Base-by-base conservation (phyloP, 768 basidiomycete genomes). In the Exsudoporus frostii region DNA sequence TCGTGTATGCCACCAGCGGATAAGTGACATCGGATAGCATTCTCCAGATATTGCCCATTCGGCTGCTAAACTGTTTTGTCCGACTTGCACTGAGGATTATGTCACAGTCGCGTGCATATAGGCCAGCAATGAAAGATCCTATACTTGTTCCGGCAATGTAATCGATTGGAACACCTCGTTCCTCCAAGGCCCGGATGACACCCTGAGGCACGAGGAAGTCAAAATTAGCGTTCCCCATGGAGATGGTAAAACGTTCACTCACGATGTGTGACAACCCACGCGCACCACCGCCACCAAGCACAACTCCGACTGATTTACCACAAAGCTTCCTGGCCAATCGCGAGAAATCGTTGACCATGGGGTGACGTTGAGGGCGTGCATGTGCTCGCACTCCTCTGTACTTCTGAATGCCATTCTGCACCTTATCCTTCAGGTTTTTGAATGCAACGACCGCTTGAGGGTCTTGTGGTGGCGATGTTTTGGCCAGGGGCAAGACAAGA, bases 221-320 rank as follows among this genome's bases (percentile, higher is more conserved):
- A 50, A 40, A 20, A 40, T 41, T 5, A 5, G 43, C 38, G 53
- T 59, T 58, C 45, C 25, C 50, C 50, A 47, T 61, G 53, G 51
- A 40, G 54, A 45, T 42, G 29, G 24, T 7, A 22, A 43, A 25
- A 10, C 51, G 50, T 76, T 71, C 46, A 62, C 76, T 46, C 56
- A 83, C 82, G 41, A 90, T 70, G 65, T 90, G 88, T 0, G 85
- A 80, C 40, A 89, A 76, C n/a, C 88, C 97, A 38, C 97, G 81
- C 15, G 95, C 97, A 17, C 97, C 97, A n/a, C 97, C 97, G 7
- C 97, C 97, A 19, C 97, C 97, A 2, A 99, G 80, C 7, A 98
- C 94, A 40, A 99, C 74, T 1, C 95, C 97, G 53, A 98, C 89
- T 8, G 90, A 92, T 62, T 86, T 90, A 14, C 95, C 97, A 64